Conservation (phyloP, 169 alveolate genomes). For the Plasmodium chabaudi region DNA sequence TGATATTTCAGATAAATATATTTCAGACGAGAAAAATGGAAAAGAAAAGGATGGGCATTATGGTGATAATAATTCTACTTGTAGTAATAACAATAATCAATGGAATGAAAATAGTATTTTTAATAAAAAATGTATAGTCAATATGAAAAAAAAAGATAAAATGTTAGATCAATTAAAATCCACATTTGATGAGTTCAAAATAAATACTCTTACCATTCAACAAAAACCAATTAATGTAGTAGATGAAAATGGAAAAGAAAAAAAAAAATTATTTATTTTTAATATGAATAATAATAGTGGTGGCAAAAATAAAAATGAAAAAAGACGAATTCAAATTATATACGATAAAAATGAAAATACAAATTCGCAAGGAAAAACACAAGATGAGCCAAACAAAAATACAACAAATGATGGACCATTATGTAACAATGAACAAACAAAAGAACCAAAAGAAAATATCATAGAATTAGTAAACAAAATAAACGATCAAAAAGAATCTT, state of each 20-base stretch:
- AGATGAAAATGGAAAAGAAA: constrained; percentile 65
- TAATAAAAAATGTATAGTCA: constrained; percentile 20
- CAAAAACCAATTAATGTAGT: constrained; percentile 39
- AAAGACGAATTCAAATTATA: constrained; percentile 49
- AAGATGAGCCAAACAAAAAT: neutral
- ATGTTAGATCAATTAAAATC: constrained; percentile 48
- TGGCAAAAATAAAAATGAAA: constrained; percentile 26
- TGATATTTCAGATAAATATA: neutral
- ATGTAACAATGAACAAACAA: neutral
- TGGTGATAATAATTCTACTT: neutral
- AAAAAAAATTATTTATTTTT: constrained; percentile 66
- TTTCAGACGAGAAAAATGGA: neutral
- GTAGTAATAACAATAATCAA: neutral
- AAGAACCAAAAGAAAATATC: constrained; percentile 8
- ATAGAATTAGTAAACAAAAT: constrained; percentile 16
- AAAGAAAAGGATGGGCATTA: neutral
- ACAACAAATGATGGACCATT: no score
- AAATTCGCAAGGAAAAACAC: neutral
- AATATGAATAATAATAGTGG: constrained; percentile 38
- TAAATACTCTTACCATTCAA: constrained; percentile 38
- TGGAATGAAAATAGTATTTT: no score
- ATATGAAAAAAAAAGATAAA: constrained; percentile 47
- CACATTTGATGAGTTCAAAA: constrained; percentile 58
- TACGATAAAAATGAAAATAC: neutral
- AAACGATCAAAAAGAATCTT: constrained; percentile 65